Evolutionary conservation across 1,139 yeast genomes (phyloP).

Genomic region (Candida sojae): DNA sequence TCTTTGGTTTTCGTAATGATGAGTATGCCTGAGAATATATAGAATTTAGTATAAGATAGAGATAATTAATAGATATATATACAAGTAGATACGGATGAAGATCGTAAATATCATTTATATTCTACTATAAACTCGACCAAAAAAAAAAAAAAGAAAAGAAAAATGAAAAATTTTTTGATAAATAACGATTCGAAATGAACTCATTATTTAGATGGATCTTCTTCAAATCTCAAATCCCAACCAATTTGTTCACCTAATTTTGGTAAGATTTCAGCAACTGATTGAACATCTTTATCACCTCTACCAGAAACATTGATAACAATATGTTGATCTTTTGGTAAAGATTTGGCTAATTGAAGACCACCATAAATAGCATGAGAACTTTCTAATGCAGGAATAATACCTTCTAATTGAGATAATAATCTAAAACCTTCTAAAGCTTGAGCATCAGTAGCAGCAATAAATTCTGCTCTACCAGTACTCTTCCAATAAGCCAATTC

Average conservation of each 20-base stretch:
- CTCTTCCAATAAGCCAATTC: constrained; percentile 95
- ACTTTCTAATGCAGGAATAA: constrained; percentile 96
- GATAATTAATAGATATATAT: constrained; percentile 1
- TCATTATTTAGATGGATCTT: constrained; percentile 40
- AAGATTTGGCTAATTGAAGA: constrained; percentile 79
- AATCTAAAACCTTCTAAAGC: constrained; percentile 89
- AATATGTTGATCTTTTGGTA: constrained; percentile 77
- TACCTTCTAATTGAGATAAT: constrained; percentile 92
- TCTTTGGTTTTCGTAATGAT: constrained; percentile 78
- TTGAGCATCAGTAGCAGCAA: constrained; percentile 88
- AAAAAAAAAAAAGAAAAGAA: neutral
- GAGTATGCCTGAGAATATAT: constrained; percentile 64
- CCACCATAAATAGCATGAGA: constrained; percentile 97
- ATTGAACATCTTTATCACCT: constrained; percentile 98
- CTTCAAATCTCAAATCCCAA: constrained; percentile 93
- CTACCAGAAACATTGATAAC: constrained; percentile 94
- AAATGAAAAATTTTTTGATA: neutral
- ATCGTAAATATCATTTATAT: too few species aligned
- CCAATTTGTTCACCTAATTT: constrained; percentile 84
- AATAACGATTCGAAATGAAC: neutral
- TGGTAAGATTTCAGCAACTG: constrained; percentile 94
- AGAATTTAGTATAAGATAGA: constrained; percentile 3
- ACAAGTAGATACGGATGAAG: neutral
- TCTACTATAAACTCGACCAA: neutral
- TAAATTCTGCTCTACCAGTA: constrained; percentile 86